These are phyloP conservation scores for Beverwykella pulmonaria DNA, from an alignment of 495 filamentous ascomycete species.

Conservation along the genomic window DNA sequence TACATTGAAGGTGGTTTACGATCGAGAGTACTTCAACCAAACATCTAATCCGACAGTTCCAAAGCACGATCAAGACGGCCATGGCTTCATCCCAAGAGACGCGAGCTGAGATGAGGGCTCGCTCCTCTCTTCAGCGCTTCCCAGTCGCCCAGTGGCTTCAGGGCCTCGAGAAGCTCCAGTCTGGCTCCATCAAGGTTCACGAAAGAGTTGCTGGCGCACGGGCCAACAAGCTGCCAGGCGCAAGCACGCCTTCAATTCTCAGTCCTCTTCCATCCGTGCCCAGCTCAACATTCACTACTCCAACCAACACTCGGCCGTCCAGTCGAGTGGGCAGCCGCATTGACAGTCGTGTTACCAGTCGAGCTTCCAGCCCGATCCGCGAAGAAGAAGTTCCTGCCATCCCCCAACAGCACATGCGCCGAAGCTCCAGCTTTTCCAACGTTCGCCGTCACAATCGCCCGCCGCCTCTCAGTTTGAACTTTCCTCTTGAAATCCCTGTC, in stretches of 20 bases:
- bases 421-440: constrained; percentile 4
- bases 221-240: background rate
- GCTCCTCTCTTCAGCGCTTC: constrained; percentile 76
- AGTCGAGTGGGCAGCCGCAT: constrained; percentile 22
- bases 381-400: constrained; percentile 6
- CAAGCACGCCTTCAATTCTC: background rate
- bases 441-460: constrained; percentile 9
- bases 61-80: constrained; percentile 66
- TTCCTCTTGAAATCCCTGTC: background rate
- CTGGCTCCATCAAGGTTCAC: constrained; percentile 41
- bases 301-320: constrained; percentile 11
- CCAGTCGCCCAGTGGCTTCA: constrained; percentile 57
- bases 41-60: constrained; percentile 74
- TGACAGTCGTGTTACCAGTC: constrained; percentile 9
- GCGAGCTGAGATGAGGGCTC: constrained; percentile 70
- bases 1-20: constrained; percentile 67
- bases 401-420: background rate
- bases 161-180: constrained; percentile 47
- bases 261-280: constrained; percentile 19
- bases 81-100: constrained; percentile 61
- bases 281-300: constrained; percentile 8
- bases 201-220: background rate
- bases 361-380: constrained; percentile 23
- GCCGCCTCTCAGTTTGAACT: constrained; percentile 21
- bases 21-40: constrained; percentile 69